Evolutionary conservation across 176 grass and related monocot species (phyloP).

Genomic region (Triticum aestivum): DNA sequence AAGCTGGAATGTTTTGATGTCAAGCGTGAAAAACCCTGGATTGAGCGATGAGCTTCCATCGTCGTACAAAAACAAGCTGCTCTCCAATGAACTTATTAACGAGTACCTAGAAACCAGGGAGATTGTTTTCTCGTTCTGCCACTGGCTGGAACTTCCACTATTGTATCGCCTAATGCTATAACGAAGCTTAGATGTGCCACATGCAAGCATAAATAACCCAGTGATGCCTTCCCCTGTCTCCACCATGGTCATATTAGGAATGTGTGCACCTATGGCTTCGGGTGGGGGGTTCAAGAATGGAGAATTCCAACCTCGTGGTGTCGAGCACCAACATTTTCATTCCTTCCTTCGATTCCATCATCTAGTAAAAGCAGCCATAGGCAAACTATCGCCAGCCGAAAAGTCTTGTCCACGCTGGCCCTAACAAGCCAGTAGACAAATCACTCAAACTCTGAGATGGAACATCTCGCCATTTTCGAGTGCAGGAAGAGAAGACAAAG

Average conservation of each 20-base stretch:
- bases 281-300: background rate
- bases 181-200: background rate
- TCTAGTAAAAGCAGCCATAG: background rate
- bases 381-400: background rate
- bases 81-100: background rate
- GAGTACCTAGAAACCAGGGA: background rate
- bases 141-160: background rate
- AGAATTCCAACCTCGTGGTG: background rate
- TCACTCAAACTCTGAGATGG: background rate
- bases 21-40: no score
- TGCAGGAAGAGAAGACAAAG: background rate
- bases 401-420: background rate
- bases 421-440: background rate
- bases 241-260: background rate
- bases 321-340: background rate
- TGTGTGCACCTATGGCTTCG: background rate
- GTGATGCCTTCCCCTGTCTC: background rate
- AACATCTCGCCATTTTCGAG: background rate
- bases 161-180: background rate
- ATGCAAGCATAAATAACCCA: background rate
- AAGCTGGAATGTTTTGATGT: no score
- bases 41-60: no score
- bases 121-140: background rate
- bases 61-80: background rate
- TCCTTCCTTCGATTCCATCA: background rate